Evolutionary conservation across 129 eudicot species (phyloP), one percentile per base, ranked within the genome.

Genomic region (Artemisia tridentata): DNA sequence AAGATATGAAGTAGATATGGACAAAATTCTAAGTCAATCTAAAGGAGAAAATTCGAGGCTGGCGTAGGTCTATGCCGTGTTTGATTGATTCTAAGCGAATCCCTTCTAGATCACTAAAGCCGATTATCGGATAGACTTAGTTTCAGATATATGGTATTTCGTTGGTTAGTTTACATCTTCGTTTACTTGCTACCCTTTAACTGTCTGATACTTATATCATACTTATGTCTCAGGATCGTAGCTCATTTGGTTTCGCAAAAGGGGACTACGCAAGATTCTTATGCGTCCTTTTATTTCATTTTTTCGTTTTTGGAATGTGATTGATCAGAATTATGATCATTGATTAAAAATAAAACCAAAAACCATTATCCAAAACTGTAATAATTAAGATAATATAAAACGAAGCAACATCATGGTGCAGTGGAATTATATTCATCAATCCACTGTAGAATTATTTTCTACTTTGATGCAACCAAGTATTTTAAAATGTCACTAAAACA

Each of bases 381-480:
- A 7, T 38, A 27, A 5, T 3, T 27, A 27, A 27, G 5, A n/a
- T n/a, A n/a, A n/a, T n/a, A n/a, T n/a, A n/a, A n/a, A n/a, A n/a
- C n/a, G n/a, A n/a, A n/a, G n/a, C 31, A 27, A 27, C 31, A 56
- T 55, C 55, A 45, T 75, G 60, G 74, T 75, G 80, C 74, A 70
- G 74, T 75, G 80, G 80, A 70, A 48, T 67, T 31, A 67, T 67
- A 68, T 48, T 67, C 73, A 75, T 75, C 73, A 74, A 75, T 25
- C 79, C 73, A 66, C 79, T 65, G 27, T 25, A n/a, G 12, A 14
- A 19, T 11, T 11, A 45, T 63, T 66, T 31, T 18, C 52, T 12
- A 63, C 43, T 46, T 67, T 47, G 62, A 67, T 12, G 47, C 5
- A 74, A 75, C 58, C 67, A 46, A 16, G 59, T 55, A 7, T 73